Conservation (phyloP, 1,139 yeast genomes). For the Dujonia santamariae region DNA sequence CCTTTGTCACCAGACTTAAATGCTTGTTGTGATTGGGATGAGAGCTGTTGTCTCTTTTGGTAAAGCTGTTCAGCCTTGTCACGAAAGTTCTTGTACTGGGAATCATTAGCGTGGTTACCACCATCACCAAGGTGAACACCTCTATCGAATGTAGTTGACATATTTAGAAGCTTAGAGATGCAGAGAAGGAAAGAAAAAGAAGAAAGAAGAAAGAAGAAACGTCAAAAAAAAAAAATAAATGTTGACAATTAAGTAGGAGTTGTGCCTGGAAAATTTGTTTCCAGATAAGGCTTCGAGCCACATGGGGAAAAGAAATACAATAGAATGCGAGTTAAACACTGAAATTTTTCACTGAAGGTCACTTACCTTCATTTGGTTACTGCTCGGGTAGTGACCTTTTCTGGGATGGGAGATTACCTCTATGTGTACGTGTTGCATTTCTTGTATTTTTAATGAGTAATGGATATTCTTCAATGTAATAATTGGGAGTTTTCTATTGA, state of each 20-base stretch:
- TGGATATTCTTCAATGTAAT: too few species aligned
- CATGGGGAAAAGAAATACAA: neutral
- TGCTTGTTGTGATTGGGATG: slow-evolving; percentile 73
- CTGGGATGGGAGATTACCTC: too few species aligned
- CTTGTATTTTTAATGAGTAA: too few species aligned
- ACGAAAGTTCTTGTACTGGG: slow-evolving; percentile 62
- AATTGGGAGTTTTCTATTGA: too few species aligned
- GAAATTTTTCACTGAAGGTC: too few species aligned
- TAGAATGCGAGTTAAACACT: too few species aligned
- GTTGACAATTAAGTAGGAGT: neutral
- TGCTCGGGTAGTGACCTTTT: too few species aligned
- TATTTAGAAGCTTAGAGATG: neutral
- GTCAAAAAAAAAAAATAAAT: neutral
- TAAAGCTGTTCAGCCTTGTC: slow-evolving; percentile 67
- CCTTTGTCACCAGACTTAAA: slow-evolving; percentile 70
- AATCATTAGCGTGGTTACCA: slow-evolving; percentile 72
- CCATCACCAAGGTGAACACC: slow-evolving; percentile 35
- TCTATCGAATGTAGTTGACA: slow-evolving; percentile 20
- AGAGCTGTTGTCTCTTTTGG: slow-evolving; percentile 51
- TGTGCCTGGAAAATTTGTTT: too few species aligned
- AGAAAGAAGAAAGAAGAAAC: neutral
- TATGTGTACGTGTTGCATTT: too few species aligned
- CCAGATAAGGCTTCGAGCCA: neutral
- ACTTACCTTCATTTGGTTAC: too few species aligned
- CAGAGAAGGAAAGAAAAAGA: neutral